Conservation (phyloP, 495 filamentous ascomycete species). For the Aspergillus heteromorphus region DNA sequence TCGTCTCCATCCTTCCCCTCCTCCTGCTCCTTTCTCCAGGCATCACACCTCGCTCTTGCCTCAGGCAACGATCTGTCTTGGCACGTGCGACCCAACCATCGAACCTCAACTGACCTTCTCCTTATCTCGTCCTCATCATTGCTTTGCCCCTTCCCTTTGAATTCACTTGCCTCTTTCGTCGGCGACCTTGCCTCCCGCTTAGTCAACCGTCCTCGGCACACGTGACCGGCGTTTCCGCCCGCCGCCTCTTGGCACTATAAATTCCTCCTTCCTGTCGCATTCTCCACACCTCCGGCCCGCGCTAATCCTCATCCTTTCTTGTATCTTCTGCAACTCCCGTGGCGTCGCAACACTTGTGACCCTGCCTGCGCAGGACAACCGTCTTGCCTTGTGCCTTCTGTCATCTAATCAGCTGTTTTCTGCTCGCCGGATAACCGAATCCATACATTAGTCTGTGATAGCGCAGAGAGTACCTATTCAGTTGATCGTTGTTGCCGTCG, state of each 20-base stretch:
- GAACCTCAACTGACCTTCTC: slow-evolving; percentile 13
- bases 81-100: slow-evolving; percentile 10
- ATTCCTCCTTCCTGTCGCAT: slow-evolving; percentile 39
- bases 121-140: slow-evolving; percentile 15
- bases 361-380: slow-evolving; percentile 10
- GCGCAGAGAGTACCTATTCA: slow-evolving; percentile 28
- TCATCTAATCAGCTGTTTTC: slow-evolving; percentile 23
- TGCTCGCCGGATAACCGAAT: slow-evolving; percentile 21
- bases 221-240: slow-evolving; percentile 26
- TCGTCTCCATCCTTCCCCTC: not conserved
- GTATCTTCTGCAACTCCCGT: slow-evolving; percentile 16
- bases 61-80: slow-evolving; percentile 14
- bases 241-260: slow-evolving; percentile 46
- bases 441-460: slow-evolving; percentile 32
- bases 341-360: slow-evolving; percentile 15
- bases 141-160: slow-evolving; percentile 11
- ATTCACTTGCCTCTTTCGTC: not conserved
- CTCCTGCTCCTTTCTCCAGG: not conserved
- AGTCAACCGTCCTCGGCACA: slow-evolving; percentile 29
- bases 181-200: slow-evolving; percentile 17
- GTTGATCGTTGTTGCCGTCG: slow-evolving; percentile 22
- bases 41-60: slow-evolving; percentile 5
- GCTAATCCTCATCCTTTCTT: slow-evolving; percentile 18
- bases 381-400: slow-evolving; percentile 18
- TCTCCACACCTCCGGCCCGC: slow-evolving; percentile 38